Base-by-base conservation (phyloP, 495 filamentous ascomycete species). In the Podospora sp. region DNA sequence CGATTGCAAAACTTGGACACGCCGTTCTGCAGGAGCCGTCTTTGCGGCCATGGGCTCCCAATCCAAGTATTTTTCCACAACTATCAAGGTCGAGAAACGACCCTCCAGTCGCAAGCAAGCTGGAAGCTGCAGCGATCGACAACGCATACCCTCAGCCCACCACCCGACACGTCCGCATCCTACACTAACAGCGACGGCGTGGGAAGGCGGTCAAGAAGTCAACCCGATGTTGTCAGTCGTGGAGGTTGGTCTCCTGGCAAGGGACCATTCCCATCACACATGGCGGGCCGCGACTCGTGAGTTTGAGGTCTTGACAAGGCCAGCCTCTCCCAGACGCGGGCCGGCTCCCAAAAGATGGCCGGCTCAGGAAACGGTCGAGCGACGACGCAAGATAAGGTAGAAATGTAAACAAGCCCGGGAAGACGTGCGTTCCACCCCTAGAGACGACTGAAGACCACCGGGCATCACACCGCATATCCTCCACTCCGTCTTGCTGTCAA, bases 101-200 rank as follows among this genome's bases (percentile, higher is more conserved):
- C 4, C 29, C 8, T 33, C 29, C 29, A 33, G 29, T 52, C 49
- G 21, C 49, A 52, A 18, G 49, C 25, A 60, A 24, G 59, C 20
- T 49, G 33, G 59, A 33, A 33, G 11, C 52, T 65, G 63, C 63
- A 65, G 63, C 51, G 63, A 65, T 65, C 63, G 63, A 65, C 63
- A 65, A 35, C 63, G 33, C 63, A 56, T 51, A 20, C 16, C 27
- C 22, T 46, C 40, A 40, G 25, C 22, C 29, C 25, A 50, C 20
- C 36, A 46, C 16, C 26, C 22, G 51, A 14, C 25, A 14, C 35
- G n/a, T 50, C 62, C 18, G 16, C 18, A 53, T 46, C 35, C 18
- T 33, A 52, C 14, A 22, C 24, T 25, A 59, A 14, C 9, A 46
- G 40, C 9, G 4, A 46, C 40, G 40, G 40, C 40, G 40, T 46